Evolutionary conservation across 2,329 filamentous ascomycete species (phyloP).

Genomic region (Xylaria digitata): DNA sequence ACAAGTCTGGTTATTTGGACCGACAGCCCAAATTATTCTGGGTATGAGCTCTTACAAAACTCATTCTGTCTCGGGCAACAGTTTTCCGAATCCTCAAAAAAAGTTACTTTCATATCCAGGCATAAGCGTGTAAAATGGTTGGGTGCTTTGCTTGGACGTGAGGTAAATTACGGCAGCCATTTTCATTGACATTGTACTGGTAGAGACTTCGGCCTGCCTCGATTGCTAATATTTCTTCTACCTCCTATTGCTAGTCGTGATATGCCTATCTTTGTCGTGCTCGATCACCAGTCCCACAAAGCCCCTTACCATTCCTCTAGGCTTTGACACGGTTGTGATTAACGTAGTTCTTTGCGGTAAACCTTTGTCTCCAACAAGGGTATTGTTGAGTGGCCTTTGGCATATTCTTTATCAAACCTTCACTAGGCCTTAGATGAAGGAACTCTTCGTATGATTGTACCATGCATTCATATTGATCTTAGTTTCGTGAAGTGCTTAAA

Average conservation of each 20-base stretch:
- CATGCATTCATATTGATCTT: neutral
- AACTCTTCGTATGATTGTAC: neutral
- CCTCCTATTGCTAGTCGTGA: slow-evolving; percentile 7
- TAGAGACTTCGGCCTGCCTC: slow-evolving; percentile 44
- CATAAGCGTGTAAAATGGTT: slow-evolving; percentile 43
- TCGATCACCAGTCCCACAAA: neutral
- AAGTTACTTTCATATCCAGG: slow-evolving; percentile 48
- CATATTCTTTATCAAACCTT: neutral
- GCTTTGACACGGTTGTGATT: neutral
- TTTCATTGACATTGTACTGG: slow-evolving; percentile 46
- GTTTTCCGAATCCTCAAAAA: slow-evolving; percentile 46
- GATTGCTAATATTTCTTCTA: slow-evolving; percentile 39
- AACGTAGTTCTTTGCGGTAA: neutral
- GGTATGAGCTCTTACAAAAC: slow-evolving; percentile 40
- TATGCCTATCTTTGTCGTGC: neutral
- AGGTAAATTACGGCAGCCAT: slow-evolving; percentile 42
- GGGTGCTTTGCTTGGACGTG: slow-evolving; percentile 39
- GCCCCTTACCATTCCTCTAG: neutral
- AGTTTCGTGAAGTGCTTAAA: neutral
- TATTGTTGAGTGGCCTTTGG: slow-evolving; percentile 5
- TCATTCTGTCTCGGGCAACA: slow-evolving; percentile 37
- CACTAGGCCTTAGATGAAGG: neutral
- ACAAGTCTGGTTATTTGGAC: slow-evolving; percentile 29
- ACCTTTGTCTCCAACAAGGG: slow-evolving; percentile 19
- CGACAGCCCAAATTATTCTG: slow-evolving; percentile 38